A percentile compares a stretch with the other conserved stretches of the same genome.
phyloP scores from a whole-genome alignment of 1,284 basidiomycete species.

The Ganoderma resinaceum region DNA sequence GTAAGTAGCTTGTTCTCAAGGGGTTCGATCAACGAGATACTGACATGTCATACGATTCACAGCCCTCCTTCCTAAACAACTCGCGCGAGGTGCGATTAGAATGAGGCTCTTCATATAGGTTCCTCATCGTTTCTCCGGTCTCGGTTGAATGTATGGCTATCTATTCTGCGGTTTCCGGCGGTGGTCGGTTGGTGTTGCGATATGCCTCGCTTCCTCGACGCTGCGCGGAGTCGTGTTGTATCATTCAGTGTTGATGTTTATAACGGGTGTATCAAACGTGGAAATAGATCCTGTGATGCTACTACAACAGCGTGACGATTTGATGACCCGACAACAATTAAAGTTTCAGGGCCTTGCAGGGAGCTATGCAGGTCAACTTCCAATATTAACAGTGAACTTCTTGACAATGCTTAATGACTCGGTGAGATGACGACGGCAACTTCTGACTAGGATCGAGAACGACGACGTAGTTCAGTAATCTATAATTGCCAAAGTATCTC shows the following conservation, averaged over 20 bases:
- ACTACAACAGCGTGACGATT: not conserved
- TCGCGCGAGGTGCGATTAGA: constrained; percentile 2
- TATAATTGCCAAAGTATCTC: not conserved
- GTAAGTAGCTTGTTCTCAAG: constrained; percentile 28
- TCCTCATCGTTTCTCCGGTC: not conserved
- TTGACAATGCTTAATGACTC: no score
- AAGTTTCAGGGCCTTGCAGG: no score
- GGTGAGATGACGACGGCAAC: not conserved
- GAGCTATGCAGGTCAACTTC: not conserved
- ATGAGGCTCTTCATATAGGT: not conserved
- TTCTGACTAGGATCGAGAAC: no score
- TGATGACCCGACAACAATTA: no score
- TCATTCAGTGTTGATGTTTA: not conserved
- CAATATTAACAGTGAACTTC: no score
- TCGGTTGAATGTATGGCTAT: constrained; percentile 3
- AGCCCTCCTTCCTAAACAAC: constrained; percentile 30
- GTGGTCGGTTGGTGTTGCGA: not conserved
- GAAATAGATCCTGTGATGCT: not conserved
- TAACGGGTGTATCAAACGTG: constrained; percentile 1
- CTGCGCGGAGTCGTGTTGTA: constrained; percentile 2
- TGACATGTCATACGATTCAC: not conserved
- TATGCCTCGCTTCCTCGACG: not conserved
- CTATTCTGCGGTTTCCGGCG: constrained; percentile 1
- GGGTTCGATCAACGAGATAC: not conserved
- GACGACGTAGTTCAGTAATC: no score